Percentiles rank a stretch among this genome's conserved stretches.
Evolutionary conservation across 495 filamentous ascomycete species (phyloP).

Genomic region (Penicillium parvum): DNA sequence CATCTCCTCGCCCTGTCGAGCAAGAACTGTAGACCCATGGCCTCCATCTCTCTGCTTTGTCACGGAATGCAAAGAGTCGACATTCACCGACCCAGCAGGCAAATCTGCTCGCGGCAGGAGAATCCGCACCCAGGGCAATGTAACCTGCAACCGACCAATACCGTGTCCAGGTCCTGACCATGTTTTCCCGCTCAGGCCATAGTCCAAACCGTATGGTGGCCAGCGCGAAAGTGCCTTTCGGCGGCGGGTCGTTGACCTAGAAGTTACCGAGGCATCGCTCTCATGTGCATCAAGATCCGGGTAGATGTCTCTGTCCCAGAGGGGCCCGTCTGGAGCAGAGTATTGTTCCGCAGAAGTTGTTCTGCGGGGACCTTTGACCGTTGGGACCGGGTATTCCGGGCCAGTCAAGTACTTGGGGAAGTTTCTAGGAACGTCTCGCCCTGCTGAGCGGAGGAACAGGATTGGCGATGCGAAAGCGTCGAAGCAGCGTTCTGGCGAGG

Average conservation of each 20-base stretch:
- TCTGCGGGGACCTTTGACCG: slow-evolving; percentile 12
- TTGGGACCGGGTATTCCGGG: slow-evolving; percentile 33
- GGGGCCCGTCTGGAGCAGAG: not conserved
- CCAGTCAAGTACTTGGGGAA: slow-evolving; percentile 36
- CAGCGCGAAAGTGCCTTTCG: slow-evolving; percentile 37
- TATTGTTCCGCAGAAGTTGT: not conserved
- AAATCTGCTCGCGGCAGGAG: slow-evolving; percentile 12
- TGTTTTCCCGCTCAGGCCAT: slow-evolving; percentile 20
- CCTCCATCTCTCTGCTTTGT: not conserved
- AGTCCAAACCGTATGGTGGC: slow-evolving; percentile 40
- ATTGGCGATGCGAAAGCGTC: slow-evolving; percentile 58
- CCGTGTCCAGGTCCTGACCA: slow-evolving; percentile 16
- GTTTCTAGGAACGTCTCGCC: slow-evolving; percentile 31
- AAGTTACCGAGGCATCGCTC: not conserved
- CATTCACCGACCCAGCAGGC: not conserved
- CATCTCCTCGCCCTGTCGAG: slow-evolving; percentile 36
- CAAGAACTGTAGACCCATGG: slow-evolving; percentile 19
- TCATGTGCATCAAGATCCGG: slow-evolving; percentile 1
- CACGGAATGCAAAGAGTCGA: not conserved
- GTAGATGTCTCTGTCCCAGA: slow-evolving; percentile 9
- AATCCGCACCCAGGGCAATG: slow-evolving; percentile 32
- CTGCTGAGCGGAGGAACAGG: slow-evolving; percentile 52
- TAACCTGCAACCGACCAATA: slow-evolving; percentile 24
- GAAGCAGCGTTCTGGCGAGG: slow-evolving; percentile 46
- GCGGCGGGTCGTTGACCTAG: slow-evolving; percentile 18